Evolutionary conservation across 2,329 filamentous ascomycete species (phyloP).

Genomic region (Epichloe hybrida): DNA sequence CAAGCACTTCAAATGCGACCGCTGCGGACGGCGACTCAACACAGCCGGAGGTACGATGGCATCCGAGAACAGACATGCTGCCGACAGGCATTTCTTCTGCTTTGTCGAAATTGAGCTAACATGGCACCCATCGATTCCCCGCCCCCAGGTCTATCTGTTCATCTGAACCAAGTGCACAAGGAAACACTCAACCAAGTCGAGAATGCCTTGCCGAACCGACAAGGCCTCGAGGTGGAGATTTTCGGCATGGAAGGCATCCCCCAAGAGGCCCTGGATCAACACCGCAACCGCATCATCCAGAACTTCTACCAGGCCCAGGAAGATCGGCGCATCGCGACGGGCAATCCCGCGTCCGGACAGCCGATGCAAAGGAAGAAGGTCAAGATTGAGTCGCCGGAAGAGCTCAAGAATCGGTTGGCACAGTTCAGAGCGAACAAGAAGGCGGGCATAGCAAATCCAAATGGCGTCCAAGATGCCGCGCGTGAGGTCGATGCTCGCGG

Average conservation of each 20-base stretch:
- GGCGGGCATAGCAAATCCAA: conserved; percentile 3
- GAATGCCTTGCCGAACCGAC: conserved; percentile 78
- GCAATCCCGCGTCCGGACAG: conserved; percentile 63
- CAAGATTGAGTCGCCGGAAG: conserved; percentile 60
- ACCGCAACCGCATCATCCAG: conserved; percentile 75
- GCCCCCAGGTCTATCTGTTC: conserved; percentile 68
- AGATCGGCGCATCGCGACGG: conserved; percentile 67
- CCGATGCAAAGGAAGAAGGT: conserved; percentile 51
- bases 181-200: conserved; percentile 78
- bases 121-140: background rate
- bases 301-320: conserved; percentile 78
- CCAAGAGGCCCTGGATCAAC: conserved; percentile 66
- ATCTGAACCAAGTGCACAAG: conserved; percentile 98
- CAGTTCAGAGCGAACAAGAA: conserved; percentile 56
- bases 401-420: conserved; percentile 67
- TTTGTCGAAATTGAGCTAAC: background rate
- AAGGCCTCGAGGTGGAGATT: conserved; percentile 82
- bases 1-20: conserved; percentile 98
- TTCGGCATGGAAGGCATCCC: conserved; percentile 96
- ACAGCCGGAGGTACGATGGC: conserved; percentile 69
- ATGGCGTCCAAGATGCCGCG: background rate
- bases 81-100: no score
- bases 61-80: background rate
- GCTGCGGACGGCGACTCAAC: conserved; percentile 77
- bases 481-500: background rate